phyloP scores from a whole-genome alignment of 78 protist genomes.

The Dictyostelium capitatum region DNA sequence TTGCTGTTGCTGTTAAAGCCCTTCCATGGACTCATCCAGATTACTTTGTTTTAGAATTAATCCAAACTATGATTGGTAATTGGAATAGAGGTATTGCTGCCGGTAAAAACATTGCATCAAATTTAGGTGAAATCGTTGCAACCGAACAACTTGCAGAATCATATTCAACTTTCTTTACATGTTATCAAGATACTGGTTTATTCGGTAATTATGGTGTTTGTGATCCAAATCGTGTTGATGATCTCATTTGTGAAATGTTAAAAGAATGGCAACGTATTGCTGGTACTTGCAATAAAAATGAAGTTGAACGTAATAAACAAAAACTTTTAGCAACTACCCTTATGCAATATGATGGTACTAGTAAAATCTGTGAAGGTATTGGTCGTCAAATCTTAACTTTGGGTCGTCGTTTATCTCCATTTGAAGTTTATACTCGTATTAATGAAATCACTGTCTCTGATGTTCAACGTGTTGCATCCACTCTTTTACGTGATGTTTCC shows the following conservation, averaged over 20 bases:
- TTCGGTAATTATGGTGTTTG: slow-evolving; percentile 93
- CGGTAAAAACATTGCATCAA: slow-evolving; percentile 82
- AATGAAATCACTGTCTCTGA: slow-evolving; percentile 85
- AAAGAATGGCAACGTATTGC: slow-evolving; percentile 85
- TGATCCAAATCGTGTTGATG: slow-evolving; percentile 75
- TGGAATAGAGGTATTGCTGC: slow-evolving; percentile 88
- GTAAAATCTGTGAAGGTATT: slow-evolving; percentile 88
- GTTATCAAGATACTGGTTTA: slow-evolving; percentile 97
- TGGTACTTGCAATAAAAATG: slow-evolving; percentile 66
- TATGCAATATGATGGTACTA: slow-evolving; percentile 84
- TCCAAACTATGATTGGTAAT: slow-evolving; percentile 90
- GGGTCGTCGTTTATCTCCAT: slow-evolving; percentile 91
- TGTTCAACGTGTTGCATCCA: slow-evolving; percentile 66
- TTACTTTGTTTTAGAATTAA: slow-evolving; percentile 74
- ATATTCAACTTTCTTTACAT: slow-evolving; percentile 90
- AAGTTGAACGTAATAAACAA: slow-evolving; percentile 89
- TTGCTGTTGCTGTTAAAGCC: slow-evolving; percentile 88
- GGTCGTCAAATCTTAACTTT: slow-evolving; percentile 94
- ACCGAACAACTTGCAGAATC: slow-evolving; percentile 84
- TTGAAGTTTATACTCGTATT: slow-evolving; percentile 85
- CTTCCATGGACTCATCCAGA: slow-evolving; percentile 89
- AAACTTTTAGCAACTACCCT: slow-evolving; percentile 83
- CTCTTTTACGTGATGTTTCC: slow-evolving; percentile 80
- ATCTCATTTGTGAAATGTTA: slow-evolving; percentile 67
- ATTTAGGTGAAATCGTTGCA: slow-evolving; percentile 83